Conservation (phyloP, 2,329 filamentous ascomycete species). For the Aspergillus proliferans region DNA sequence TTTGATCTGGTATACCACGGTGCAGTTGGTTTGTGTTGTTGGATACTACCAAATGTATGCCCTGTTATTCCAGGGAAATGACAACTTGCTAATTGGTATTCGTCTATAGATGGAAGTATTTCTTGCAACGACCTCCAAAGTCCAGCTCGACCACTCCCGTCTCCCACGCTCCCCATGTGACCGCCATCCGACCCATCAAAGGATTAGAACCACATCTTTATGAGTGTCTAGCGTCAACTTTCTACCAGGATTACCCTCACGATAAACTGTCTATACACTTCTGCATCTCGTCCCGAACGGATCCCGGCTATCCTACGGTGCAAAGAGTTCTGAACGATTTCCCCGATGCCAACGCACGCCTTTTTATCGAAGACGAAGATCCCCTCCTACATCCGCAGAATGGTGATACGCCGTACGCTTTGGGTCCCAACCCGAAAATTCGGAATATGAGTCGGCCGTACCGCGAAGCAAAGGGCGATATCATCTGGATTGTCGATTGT, state of each 20-base stretch:
- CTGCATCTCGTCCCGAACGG: constrained; percentile 67
- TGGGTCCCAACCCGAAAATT: constrained; percentile 98
- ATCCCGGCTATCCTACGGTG: constrained; percentile 72
- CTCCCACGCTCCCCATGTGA: constrained; percentile 67
- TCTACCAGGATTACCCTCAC: constrained; percentile 72
- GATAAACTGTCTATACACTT: constrained; percentile 73
- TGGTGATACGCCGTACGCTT: constrained; percentile 45
- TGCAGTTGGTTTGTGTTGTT: constrained; percentile 51
- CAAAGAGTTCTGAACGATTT: constrained; percentile 67
- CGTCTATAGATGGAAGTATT: constrained; percentile 48
- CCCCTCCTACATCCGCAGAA: constrained; percentile 50
- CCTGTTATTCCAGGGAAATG: constrained; percentile 1
- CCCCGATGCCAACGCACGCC: constrained; percentile 60
- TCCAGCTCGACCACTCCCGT: constrained; percentile 33
- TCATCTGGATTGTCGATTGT: constrained; percentile 93
- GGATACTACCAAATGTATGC: constrained; percentile 56
- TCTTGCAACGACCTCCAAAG: constrained; percentile 40
- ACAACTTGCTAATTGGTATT: constrained; percentile 6
- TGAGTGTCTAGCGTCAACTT: constrained; percentile 82
- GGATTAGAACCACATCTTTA: constrained; percentile 85
- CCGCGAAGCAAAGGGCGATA: constrained; percentile 75
- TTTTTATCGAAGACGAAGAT: constrained; percentile 80
- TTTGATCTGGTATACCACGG: constrained; percentile 52
- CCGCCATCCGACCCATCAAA: constrained; percentile 87
- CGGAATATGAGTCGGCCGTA: constrained; percentile 93